Percentiles rank a stretch among this genome's conserved stretches.
These are phyloP conservation scores for Rubia tinctorum DNA, from an alignment of 305 asterid genomes.

Conservation along the genomic window DNA sequence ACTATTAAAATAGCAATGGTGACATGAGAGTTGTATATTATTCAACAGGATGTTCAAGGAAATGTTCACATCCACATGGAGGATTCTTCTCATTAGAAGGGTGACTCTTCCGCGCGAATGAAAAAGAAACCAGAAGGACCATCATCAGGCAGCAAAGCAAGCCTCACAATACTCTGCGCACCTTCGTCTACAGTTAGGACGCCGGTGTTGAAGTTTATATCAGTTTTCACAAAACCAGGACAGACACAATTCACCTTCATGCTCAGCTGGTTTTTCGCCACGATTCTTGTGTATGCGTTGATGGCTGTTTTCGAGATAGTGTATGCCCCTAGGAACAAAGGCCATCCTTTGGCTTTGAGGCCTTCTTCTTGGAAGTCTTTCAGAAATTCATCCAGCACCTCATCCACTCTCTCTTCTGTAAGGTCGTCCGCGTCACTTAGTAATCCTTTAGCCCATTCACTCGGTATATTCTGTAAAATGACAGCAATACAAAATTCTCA, in stretches of 20 bases:
- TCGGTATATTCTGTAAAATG: neutral
- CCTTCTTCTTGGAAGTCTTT: neutral
- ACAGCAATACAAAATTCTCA: neutral
- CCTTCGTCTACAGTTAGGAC: too few relatives aligned
- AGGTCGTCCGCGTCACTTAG: neutral
- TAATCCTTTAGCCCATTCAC: neutral
- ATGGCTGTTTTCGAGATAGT: neutral
- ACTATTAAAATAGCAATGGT: too few relatives aligned
- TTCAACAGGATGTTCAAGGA: neutral
- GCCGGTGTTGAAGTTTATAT: too few relatives aligned
- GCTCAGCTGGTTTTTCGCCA: neutral
- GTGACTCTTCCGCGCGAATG: neutral
- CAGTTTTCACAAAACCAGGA: neutral
- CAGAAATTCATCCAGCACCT: neutral
- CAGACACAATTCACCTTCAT: neutral
- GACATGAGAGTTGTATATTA: too few relatives aligned
- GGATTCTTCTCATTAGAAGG: neutral
- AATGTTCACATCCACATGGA: neutral
- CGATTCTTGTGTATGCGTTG: neutral
- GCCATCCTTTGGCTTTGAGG: neutral
- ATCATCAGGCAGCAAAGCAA: neutral
- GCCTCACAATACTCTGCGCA: too few relatives aligned
- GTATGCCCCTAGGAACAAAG: constrained; percentile 2
- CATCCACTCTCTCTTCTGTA: neutral
- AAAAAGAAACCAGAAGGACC: neutral